A percentile compares a stretch with the other conserved stretches of the same genome.
Evolutionary conservation across 371 early-diverging fungal species (phyloP).

Genomic region (Saksenaea oblongispora): DNA sequence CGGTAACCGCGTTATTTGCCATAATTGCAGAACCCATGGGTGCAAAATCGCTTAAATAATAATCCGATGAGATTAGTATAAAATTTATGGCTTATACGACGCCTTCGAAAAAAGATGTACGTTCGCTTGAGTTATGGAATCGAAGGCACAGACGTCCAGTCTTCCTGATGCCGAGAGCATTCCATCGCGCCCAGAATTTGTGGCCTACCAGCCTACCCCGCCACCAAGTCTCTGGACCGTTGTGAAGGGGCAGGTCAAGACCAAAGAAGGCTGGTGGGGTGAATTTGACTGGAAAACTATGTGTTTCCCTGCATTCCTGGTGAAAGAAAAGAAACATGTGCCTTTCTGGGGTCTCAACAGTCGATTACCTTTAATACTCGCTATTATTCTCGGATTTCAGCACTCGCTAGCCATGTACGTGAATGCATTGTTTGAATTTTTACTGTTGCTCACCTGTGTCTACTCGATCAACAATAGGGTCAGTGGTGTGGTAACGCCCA

Average conservation of each 20-base stretch:
- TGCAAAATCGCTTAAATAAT: too few species aligned
- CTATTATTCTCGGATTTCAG: conserved; percentile 63
- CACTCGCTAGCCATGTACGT: conserved; percentile 55
- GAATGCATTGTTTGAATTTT: conserved; percentile 24
- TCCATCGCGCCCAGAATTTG: conserved; percentile 34
- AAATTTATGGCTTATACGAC: too few species aligned
- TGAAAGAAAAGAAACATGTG: conserved; percentile 37
- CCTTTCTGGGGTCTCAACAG: conserved; percentile 67
- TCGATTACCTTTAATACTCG: conserved; percentile 52
- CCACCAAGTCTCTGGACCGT: conserved; percentile 30
- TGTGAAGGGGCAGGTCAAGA: conserved; percentile 46
- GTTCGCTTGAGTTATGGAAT: background rate
- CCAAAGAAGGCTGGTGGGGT: conserved; percentile 63
- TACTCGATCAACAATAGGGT: conserved; percentile 40
- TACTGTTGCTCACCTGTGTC: conserved; percentile 30
- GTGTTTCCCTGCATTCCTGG: conserved; percentile 50
- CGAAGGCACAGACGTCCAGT: background rate
- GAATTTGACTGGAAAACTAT: conserved; percentile 57
- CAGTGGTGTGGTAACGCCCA: conserved; percentile 64
- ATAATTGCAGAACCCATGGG: too few species aligned
- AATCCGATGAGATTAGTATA: too few species aligned
- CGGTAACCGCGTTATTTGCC: too few species aligned
- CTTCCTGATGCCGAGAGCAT: conserved; percentile 19
- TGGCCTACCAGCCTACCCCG: conserved; percentile 34
- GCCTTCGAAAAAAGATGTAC: too few species aligned